A percentile compares a stretch with the other conserved stretches of the same genome.
Conservation (phyloP, 2,329 filamentous ascomycete genomes). For the Trematosphaeria pertusa region DNA sequence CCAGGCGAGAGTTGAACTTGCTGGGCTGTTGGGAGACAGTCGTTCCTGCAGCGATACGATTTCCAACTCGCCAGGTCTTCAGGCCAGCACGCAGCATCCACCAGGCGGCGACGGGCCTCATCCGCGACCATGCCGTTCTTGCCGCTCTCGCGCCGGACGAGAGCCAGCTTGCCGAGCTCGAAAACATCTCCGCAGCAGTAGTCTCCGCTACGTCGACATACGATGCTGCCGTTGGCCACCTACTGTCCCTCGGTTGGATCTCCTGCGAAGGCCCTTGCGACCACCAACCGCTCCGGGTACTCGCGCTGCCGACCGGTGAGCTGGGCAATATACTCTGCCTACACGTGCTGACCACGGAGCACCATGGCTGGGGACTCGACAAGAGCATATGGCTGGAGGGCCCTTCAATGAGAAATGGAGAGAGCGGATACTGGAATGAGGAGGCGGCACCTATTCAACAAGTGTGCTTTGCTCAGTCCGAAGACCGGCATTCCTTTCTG, state of each 20-base stretch:
- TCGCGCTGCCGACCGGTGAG: slow-evolving; percentile 57
- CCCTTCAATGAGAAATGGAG: slow-evolving; percentile 50
- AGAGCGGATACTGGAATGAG: slow-evolving; percentile 63
- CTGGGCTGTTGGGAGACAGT: slow-evolving; percentile 31
- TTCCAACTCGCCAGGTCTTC: slow-evolving; percentile 3
- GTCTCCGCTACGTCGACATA: slow-evolving; percentile 38
- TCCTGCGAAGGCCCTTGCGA: slow-evolving; percentile 50
- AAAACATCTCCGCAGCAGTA: slow-evolving; percentile 36
- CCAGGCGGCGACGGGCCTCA: slow-evolving; percentile 23
- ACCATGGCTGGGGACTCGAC: slow-evolving; percentile 62
- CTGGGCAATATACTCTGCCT: slow-evolving; percentile 66
- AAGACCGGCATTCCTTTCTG: slow-evolving; percentile 55
- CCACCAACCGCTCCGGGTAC: slow-evolving; percentile 30
- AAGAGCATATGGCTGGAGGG: slow-evolving; percentile 57
- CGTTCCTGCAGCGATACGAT: slow-evolving; percentile 24
- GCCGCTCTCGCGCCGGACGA: slow-evolving; percentile 34
- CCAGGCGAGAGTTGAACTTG: slow-evolving; percentile 32
- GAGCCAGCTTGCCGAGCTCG: slow-evolving; percentile 30
- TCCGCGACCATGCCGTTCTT: slow-evolving; percentile 23
- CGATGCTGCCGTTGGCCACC: slow-evolving; percentile 49
- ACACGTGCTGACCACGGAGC: slow-evolving; percentile 57
- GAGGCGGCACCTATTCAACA: slow-evolving; percentile 62
- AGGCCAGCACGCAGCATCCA: slow-evolving; percentile 15
- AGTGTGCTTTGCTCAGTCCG: slow-evolving; percentile 57
- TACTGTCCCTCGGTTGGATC: slow-evolving; percentile 66